Evolutionary conservation across 192 early-diverging fungal species (phyloP).

Genomic region (Backusella sp.): DNA sequence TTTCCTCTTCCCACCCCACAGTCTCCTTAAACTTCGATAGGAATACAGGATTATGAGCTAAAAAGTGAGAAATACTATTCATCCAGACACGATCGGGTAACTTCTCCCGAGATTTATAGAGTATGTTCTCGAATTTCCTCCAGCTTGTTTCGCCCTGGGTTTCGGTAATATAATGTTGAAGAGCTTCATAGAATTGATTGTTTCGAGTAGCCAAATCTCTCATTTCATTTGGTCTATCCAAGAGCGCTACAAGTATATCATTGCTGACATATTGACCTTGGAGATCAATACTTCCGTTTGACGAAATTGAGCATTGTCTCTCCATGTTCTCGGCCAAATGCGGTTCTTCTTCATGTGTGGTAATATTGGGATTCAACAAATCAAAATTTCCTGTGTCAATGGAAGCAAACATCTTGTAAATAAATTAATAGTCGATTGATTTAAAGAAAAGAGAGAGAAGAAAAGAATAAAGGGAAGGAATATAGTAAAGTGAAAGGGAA

Average conservation of each 20-base stretch:
- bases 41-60: slow-evolving; percentile 26
- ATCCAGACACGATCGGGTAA: slow-evolving; percentile 32
- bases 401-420: neutral
- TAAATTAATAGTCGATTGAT: neutral
- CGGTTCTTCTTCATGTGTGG: slow-evolving; percentile 5
- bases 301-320: slow-evolving; percentile 4
- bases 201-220: slow-evolving; percentile 27
- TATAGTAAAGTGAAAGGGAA: neutral
- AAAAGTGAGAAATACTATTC: slow-evolving; percentile 8
- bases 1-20: slow-evolving; percentile 30
- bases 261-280: slow-evolving; percentile 20
- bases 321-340: neutral
- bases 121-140: slow-evolving; percentile 25
- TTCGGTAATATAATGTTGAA: slow-evolving; percentile 22
- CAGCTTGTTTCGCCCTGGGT: slow-evolving; percentile 25
- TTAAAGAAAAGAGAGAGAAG: neutral
- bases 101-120: slow-evolving; percentile 28
- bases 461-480: neutral
- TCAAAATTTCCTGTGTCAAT: neutral
- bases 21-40: slow-evolving; percentile 36
- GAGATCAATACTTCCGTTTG: slow-evolving; percentile 8
- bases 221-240: slow-evolving; percentile 31
- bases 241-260: slow-evolving; percentile 28
- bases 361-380: neutral
- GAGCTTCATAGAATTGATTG: slow-evolving; percentile 26